Evolutionary conservation across 1,139 yeast genomes (phyloP).

Genomic region (Geotrichum reessii): DNA sequence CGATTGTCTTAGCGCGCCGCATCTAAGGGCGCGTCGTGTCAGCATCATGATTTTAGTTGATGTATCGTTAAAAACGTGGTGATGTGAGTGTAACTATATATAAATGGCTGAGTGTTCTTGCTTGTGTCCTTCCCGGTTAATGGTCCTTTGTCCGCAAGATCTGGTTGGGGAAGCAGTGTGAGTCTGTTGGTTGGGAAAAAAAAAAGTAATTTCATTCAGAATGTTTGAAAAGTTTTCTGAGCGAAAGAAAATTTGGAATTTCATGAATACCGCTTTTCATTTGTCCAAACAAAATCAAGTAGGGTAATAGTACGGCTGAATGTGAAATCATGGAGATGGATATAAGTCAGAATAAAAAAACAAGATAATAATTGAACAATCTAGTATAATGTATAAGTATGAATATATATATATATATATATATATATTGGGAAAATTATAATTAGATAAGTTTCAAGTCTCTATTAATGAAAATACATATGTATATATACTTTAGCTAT

Average conservation of each 20-base stretch:
- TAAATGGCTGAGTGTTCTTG: too few relatives aligned
- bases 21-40: not conserved
- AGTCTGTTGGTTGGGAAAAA: not conserved
- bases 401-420: too few relatives aligned
- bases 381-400: not conserved
- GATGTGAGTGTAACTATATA: not conserved
- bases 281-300: not conserved
- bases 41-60: not conserved
- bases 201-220: not conserved
- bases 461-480: not conserved
- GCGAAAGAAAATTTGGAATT: not conserved
- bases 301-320: not conserved
- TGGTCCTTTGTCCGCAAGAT: not conserved
- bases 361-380: not conserved
- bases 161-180: not conserved
- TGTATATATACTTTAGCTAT: constrained; percentile 4
- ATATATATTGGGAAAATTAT: not conserved
- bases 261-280: not conserved
- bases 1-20: not conserved
- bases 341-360: not conserved
- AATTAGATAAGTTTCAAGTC: not conserved
- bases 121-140: not conserved
- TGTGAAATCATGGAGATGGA: not conserved
- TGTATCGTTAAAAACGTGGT: too few relatives aligned
- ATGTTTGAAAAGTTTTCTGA: not conserved